Evolutionary conservation across 177 flowering plant genomes (phyloP).

Genomic region (Vitis hybrid): DNA sequence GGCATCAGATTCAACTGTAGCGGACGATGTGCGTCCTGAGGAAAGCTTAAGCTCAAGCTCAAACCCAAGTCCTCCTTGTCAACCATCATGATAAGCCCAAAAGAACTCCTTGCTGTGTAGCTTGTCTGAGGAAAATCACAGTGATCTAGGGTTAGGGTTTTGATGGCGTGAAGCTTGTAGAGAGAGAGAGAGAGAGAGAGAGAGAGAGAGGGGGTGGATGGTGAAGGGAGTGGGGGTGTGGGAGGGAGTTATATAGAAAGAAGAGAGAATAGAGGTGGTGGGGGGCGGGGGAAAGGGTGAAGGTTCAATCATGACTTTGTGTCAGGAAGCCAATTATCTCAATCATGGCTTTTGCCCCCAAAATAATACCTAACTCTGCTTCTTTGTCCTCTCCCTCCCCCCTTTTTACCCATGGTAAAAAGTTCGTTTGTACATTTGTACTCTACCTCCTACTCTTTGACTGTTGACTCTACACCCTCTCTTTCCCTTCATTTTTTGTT

Average conservation of each 20-base stretch:
- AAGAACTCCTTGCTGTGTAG: not conserved
- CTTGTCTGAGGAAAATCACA: not conserved
- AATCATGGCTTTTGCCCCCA: constrained; percentile 51
- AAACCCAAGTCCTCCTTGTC: constrained; percentile 78
- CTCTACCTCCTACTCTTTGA: constrained; percentile 1
- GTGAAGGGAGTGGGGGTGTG: not conserved
- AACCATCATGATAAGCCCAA: constrained; percentile 32
- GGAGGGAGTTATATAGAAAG: constrained; percentile 32
- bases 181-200: not conserved
- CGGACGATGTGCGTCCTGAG: constrained; percentile 15
- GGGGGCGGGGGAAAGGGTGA: constrained; percentile 14
- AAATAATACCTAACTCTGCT: constrained; percentile 17
- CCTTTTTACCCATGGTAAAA: too few species aligned
- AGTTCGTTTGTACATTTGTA: too few species aligned
- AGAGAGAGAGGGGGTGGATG: not conserved
- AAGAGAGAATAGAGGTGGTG: constrained; percentile 5
- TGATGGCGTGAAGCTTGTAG: not conserved
- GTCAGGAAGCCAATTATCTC: constrained; percentile 62
- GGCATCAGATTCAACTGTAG: constrained; percentile 46
- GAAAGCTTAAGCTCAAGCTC: constrained; percentile 38
- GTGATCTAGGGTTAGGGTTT: not conserved
- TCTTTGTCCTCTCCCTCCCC: not conserved
- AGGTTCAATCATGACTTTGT: constrained; percentile 52
- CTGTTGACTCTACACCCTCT: not conserved
- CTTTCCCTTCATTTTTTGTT: too few species aligned